Evolutionary conservation across 305 asterid genomes (phyloP).

Genomic region (Rubia tinctorum): DNA sequence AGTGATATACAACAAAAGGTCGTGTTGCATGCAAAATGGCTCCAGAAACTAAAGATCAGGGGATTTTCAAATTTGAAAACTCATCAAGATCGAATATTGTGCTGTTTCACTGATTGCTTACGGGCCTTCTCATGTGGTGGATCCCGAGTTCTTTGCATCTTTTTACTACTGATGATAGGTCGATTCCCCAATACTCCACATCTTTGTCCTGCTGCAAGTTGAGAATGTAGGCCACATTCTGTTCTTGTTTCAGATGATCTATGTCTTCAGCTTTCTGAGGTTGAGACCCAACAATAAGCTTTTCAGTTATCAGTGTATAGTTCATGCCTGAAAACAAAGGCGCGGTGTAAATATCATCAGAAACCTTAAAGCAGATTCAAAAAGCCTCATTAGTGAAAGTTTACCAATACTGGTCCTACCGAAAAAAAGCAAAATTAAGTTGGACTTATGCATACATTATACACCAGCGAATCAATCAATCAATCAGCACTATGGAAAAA

Average conservation of each 20-base stretch:
- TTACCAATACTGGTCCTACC: not conserved
- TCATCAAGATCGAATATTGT: not conserved
- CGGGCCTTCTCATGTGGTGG: conserved; percentile 91
- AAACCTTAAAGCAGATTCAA: not conserved
- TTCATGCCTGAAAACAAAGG: conserved; percentile 67
- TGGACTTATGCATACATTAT: not conserved
- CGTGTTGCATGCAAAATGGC: not conserved
- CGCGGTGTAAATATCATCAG: conserved; percentile 11
- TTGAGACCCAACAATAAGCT: conserved; percentile 84
- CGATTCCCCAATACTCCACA: conserved; percentile 76
- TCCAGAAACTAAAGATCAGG: conserved; percentile 3
- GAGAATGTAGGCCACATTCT: conserved; percentile 64
- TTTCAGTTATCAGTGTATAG: conserved; percentile 76
- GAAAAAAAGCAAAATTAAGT: not conserved
- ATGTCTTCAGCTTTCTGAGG: conserved; percentile 88
- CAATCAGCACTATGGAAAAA: not conserved
- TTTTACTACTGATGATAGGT: conserved; percentile 51
- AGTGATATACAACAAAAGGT: not conserved
- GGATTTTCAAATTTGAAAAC: not conserved
- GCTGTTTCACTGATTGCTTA: conserved; percentile 40
- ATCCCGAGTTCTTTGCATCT: conserved; percentile 67
- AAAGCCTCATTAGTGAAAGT: not conserved
- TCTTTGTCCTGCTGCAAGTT: conserved; percentile 92
- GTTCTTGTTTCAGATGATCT: conserved; percentile 69
- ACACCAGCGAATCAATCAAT: no score